phyloP scores from a whole-genome alignment of 2,329 filamentous ascomycete genomes.

The Botrytis medusae region DNA sequence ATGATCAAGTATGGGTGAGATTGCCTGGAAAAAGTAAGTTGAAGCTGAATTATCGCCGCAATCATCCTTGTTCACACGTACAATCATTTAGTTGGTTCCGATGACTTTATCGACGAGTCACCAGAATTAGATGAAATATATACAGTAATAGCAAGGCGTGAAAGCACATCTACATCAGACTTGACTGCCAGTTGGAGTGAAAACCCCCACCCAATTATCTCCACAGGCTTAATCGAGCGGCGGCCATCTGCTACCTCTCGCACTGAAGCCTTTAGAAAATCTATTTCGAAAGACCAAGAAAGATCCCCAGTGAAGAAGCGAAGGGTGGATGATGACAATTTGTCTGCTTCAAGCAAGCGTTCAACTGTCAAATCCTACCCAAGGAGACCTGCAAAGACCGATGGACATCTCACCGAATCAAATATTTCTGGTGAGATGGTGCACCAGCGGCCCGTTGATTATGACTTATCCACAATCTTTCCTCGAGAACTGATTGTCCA shows the following conservation, averaged over 20 bases:
- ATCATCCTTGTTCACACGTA: background rate
- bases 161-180: background rate
- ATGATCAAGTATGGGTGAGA: constrained; percentile 40
- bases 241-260: background rate
- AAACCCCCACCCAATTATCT: background rate
- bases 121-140: constrained; percentile 31
- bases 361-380: constrained; percentile 10
- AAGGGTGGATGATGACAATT: constrained; percentile 20
- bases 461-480: background rate
- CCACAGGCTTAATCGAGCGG: background rate
- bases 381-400: constrained; percentile 12
- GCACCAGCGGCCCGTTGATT: background rate
- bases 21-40: constrained; percentile 34
- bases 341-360: constrained; percentile 7
- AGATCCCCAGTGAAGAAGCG: constrained; percentile 21
- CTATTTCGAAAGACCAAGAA: background rate
- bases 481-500: background rate
- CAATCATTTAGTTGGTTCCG: constrained; percentile 26
- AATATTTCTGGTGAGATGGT: background rate
- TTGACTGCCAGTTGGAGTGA: background rate
- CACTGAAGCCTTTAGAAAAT: background rate
- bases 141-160: constrained; percentile 15
- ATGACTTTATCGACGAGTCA: constrained; percentile 29
- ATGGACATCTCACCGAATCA: background rate
- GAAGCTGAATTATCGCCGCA: background rate